These are phyloP conservation scores for Saitozyma podzolica DNA, from an alignment of 768 basidiomycete species.

Conservation along the genomic window DNA sequence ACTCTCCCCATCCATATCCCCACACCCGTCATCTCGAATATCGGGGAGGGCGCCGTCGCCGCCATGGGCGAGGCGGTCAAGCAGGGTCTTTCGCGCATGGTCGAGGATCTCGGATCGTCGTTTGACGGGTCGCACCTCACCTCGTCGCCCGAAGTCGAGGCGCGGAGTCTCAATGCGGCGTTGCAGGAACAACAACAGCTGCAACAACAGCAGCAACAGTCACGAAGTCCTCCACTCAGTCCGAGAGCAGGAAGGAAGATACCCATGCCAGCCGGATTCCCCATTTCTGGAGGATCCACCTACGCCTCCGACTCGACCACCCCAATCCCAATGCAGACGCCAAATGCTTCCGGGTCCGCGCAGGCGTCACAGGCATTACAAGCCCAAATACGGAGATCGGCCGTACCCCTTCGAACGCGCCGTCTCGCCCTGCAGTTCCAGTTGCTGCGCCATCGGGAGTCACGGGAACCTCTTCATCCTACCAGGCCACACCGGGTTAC, in stretches of 20 bases:
- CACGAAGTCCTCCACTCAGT: conserved; percentile 4
- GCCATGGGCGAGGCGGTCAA: conserved; percentile 36
- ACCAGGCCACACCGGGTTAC: too few relatives aligned
- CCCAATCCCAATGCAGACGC: conserved; percentile 1
- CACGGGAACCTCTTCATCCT: too few relatives aligned
- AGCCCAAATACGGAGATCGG: conserved; percentile 6
- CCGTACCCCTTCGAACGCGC: conserved; percentile 4
- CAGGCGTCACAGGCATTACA: conserved; percentile 6
- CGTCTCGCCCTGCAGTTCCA: conserved; percentile 8
- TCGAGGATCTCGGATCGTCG: conserved; percentile 24
- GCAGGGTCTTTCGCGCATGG: conserved; percentile 25
- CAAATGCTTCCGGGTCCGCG: background rate
- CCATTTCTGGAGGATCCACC: conserved; percentile 3
- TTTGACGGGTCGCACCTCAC: background rate
- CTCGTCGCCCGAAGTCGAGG: background rate
- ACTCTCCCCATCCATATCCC: conserved; percentile 31
- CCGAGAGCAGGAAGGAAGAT: conserved; percentile 16
- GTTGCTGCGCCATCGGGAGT: too few relatives aligned
- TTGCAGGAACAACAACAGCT: background rate
- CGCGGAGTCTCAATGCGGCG: conserved; percentile 2
- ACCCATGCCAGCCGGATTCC: conserved; percentile 34
- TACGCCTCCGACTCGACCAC: conserved; percentile 4
- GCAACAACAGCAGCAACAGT: background rate
- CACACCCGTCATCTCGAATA: conserved; percentile 32
- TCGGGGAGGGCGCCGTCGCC: conserved; percentile 35